A percentile compares a stretch with the other conserved stretches of the same genome.
phyloP scores from a whole-genome alignment of 805 yeast genomes.

The Sungouiozyma intestinalis region DNA sequence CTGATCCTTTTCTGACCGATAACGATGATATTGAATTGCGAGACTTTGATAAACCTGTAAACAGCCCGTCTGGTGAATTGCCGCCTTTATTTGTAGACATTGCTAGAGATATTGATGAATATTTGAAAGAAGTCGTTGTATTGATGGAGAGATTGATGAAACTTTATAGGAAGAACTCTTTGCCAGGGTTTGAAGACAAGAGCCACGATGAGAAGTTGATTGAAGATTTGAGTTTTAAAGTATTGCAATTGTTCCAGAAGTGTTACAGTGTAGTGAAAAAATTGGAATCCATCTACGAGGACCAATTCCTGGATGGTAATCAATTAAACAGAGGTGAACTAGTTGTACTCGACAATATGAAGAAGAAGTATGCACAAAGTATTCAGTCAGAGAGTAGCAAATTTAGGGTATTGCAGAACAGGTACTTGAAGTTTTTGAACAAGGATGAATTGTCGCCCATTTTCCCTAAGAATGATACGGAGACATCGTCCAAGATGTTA shows the following conservation, averaged over 20 bases:
- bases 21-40: conserved; percentile 28
- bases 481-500: conserved; percentile 14
- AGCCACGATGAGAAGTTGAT: conserved; percentile 65
- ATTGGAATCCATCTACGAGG: conserved; percentile 38
- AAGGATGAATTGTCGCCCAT: conserved; percentile 60
- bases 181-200: conserved; percentile 84
- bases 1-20: conserved; percentile 9
- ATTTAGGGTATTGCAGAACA: conserved; percentile 81
- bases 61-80: conserved; percentile 35
- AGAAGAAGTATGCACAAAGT: conserved; percentile 73
- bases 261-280: conserved; percentile 70
- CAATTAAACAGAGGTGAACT: conserved; percentile 36
- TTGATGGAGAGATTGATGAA: conserved; percentile 52
- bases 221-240: conserved; percentile 62
- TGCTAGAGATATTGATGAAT: conserved; percentile 58
- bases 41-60: conserved; percentile 3
- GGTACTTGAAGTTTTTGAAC: conserved; percentile 72
- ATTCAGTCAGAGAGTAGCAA: conserved; percentile 69
- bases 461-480: conserved; percentile 22
- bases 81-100: conserved; percentile 77
- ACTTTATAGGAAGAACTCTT: conserved; percentile 67
- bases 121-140: conserved; percentile 40
- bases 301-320: conserved; percentile 30
- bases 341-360: conserved; percentile 65
- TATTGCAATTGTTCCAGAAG: conserved; percentile 67